Percentiles rank a stretch among this genome's conserved stretches.
Conservation (phyloP, 2,329 filamentous ascomycete genomes). For the Aspergillus fumigatus region DNA sequence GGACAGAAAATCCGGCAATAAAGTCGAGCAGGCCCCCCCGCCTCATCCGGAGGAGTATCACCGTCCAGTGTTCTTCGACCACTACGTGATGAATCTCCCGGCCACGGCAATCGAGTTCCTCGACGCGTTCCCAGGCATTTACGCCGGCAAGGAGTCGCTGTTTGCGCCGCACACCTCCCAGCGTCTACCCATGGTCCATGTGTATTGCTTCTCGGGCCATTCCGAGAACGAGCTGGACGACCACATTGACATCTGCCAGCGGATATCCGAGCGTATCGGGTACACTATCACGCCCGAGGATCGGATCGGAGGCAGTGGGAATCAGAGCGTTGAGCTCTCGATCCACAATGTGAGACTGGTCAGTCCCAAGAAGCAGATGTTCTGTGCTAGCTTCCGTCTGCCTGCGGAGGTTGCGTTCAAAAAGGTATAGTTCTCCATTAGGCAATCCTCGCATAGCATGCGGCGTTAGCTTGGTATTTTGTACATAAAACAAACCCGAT, state of each 20-base stretch:
- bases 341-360: constrained; percentile 74
- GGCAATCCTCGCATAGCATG: constrained; percentile 8
- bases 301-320: constrained; percentile 44
- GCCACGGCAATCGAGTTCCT: constrained; percentile 85
- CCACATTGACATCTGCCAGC: constrained; percentile 58
- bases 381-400: constrained; percentile 86
- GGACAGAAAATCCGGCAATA: constrained; percentile 20
- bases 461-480: constrained; percentile 12
- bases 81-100: constrained; percentile 97
- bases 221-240: constrained; percentile 65
- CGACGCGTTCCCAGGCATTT: constrained; percentile 70
- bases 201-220: constrained; percentile 90
- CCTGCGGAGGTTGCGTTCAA: constrained; percentile 76
- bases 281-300: constrained; percentile 54
- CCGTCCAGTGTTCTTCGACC: constrained; percentile 69
- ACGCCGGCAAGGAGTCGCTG: constrained; percentile 63
- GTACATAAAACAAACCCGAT: constrained; percentile 18
- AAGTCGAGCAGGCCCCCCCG: constrained; percentile 22
- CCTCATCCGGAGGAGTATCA: constrained; percentile 24
- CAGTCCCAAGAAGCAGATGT: constrained; percentile 92
- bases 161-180: constrained; percentile 58
- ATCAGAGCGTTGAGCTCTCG: constrained; percentile 56
- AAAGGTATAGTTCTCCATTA: constrained; percentile 14
- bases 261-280: constrained; percentile 59
- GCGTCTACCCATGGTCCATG: constrained; percentile 76